Evolutionary conservation across 2,329 filamentous ascomycete species (phyloP), one percentile per base, ranked within the genome.

Genomic region (Aspergillus sp.): DNA sequence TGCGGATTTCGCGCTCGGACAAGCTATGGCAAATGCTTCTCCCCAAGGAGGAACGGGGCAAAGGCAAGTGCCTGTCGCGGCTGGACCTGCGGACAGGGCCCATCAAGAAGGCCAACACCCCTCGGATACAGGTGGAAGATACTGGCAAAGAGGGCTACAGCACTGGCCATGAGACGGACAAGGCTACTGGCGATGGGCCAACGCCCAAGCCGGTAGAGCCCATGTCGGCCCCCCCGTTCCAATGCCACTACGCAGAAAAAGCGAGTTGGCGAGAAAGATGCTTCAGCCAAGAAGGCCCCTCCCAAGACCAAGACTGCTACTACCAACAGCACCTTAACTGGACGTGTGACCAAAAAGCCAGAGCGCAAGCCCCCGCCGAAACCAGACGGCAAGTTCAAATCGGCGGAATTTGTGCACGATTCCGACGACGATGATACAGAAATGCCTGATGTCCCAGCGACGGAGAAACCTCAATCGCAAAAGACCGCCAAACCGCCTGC

Each of bases 1-100:
- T 78, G 63, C 72, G 81, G 27, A 66, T 84, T 12, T 74, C 76
- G 6, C 77, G 77, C 50, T 72, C 76, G 32, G 81, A 84, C 56
- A 76, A 76, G 56, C 65, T 79, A 13, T 85, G 81, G 81, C 80
- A 85, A 63, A 70, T 70, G 51, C 67, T 85, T 46, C 69, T 84
- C 43, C 78, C 78, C 6, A 74, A 74, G 53, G 73, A 78, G 39
- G 79, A 84, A 54, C 73, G 81, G 50, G 77, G 77, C 36, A 81
- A 83, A 56, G 81, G 81, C 39, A 82, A 77, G 49, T 71, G 74
- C 33, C 64, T 84, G 29, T 84, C 81, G 34, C 75, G 75, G 43
- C 71, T 83, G 46, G 76, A 81, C 46, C 69, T 82, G 32, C 59
- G 56, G 39, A 65, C 56, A 36, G 67, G 67, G 3, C 66, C 71